A percentile compares a stretch with the other conserved stretches of the same genome.
These are phyloP conservation scores for Pleurotus tuoliensis DNA, from an alignment of 768 basidiomycete genomes.

Conservation along the genomic window DNA sequence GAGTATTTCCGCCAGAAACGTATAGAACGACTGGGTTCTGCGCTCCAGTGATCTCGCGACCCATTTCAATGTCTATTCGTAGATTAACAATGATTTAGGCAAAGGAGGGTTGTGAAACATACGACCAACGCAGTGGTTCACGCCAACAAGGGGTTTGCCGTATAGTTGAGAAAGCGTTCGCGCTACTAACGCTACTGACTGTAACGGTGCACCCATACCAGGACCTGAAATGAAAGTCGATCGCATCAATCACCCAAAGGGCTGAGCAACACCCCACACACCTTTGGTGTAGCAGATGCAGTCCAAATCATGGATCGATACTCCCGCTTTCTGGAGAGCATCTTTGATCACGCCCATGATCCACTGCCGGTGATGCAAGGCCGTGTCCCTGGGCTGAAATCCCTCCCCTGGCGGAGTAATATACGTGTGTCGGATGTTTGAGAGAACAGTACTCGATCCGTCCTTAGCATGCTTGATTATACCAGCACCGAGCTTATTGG, in stretches of 20 bases:
- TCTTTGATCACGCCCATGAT: constrained; percentile 75
- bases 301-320: constrained; percentile 76
- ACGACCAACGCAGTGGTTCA: constrained; percentile 99
- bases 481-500: constrained; percentile 96
- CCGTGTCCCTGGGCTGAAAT: constrained; percentile 94
- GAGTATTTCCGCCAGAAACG: constrained; percentile 98
- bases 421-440: constrained; percentile 97
- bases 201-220: constrained; percentile 98
- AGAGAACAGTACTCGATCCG: constrained; percentile 72
- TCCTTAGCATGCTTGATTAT: constrained; percentile 80
- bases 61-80: constrained; percentile 93
- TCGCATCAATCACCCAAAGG: neutral
- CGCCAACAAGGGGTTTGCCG: constrained; percentile 89
- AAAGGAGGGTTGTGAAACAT: constrained; percentile 25
- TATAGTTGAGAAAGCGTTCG: constrained; percentile 86
- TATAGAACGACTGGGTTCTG: constrained; percentile 96
- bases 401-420: constrained; percentile 98
- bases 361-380: constrained; percentile 95
- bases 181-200: constrained; percentile 92
- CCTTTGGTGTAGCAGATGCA: constrained; percentile 99
- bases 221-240: constrained; percentile 56
- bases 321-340: constrained; percentile 61
- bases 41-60: constrained; percentile 89
- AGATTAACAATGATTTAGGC: neutral
- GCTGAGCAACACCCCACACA: constrained; percentile 23